Evolutionary conservation across 1,139 yeast genomes (phyloP), one percentile per base, ranked within the genome.

Genomic region (Kodamaea sp.): DNA sequence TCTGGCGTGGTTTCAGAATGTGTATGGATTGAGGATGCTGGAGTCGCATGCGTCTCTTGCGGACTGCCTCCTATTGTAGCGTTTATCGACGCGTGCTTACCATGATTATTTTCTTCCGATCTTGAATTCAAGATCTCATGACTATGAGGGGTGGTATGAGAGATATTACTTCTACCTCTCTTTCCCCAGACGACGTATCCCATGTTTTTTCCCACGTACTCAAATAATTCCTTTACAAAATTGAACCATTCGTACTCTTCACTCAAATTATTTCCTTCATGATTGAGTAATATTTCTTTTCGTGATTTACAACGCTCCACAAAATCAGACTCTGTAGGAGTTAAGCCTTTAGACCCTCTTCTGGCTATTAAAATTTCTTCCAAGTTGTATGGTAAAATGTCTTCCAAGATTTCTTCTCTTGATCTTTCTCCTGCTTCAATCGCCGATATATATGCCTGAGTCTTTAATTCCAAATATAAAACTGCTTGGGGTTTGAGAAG

Each of bases 361-460:
- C 80, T 61, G 20, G 57, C 53, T 13, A 78, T 55, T n/a, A 83
- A 53, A n/a, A 67, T 58, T 29, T 75, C 74, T 28, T 77, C 83
- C 47, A 89, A 55, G 47, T 82, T 73, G 5, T 68, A 68, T 0
- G 95, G 94, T 46, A 92, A 83, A 31, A 90, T 73, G 49, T 82
- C 88, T 42, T 86, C 82, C 43, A 90, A 62, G 7, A 88, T 76
- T 34, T 84, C 92, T 40, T 73, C 73, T 47, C 80, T 73, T 2
- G 87, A 71, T 42, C 82, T 61, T 39, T 82, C 89, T 7, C 80
- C 81, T 5, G 86, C 81, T 48, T 83, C 87, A 43, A 90, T 63
- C 0, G 95, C 96, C 0, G 96, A 83, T 16, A 92, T 89, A 52
- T 81, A 92, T 0, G 96, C 96, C 59, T 92, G 98, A 0, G 98